Evolutionary conservation across 306 rosid species (phyloP).

Genomic region (Oxytropis ochrocephala): DNA sequence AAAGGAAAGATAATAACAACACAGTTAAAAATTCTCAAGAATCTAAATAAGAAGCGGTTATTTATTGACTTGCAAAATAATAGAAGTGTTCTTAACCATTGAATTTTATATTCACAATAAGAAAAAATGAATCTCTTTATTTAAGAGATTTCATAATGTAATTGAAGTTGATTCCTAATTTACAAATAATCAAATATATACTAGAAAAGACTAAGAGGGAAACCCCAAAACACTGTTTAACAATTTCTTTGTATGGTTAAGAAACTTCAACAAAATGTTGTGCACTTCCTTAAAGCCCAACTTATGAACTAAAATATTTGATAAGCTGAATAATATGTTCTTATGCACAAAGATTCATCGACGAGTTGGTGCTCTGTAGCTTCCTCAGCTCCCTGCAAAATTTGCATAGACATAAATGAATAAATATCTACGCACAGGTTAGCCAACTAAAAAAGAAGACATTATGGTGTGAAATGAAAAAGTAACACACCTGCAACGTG

Average conservation of each 20-base stretch:
- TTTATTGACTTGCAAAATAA: too few species aligned
- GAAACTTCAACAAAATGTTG: neutral
- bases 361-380: neutral
- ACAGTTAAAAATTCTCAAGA: too few species aligned
- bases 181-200: neutral
- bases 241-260: neutral
- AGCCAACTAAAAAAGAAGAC: neutral
- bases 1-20: too few species aligned
- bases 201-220: neutral
- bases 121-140: neutral
- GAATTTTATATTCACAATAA: neutral
- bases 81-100: neutral
- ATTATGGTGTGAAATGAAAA: neutral
- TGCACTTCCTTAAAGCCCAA: neutral
- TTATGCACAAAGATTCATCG: neutral
- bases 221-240: neutral
- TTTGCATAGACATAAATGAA: conserved; percentile 9
- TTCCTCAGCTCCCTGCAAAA: conserved; percentile 34
- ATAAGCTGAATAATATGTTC: neutral
- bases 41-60: too few species aligned
- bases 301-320: neutral
- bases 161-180: neutral
- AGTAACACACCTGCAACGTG: conserved; percentile 37
- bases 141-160: neutral
- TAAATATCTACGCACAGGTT: neutral